Evolutionary conservation across 148 eudicot genomes (phyloP), one percentile per base, ranked within the genome.

Genomic region (Silene latifolia): DNA sequence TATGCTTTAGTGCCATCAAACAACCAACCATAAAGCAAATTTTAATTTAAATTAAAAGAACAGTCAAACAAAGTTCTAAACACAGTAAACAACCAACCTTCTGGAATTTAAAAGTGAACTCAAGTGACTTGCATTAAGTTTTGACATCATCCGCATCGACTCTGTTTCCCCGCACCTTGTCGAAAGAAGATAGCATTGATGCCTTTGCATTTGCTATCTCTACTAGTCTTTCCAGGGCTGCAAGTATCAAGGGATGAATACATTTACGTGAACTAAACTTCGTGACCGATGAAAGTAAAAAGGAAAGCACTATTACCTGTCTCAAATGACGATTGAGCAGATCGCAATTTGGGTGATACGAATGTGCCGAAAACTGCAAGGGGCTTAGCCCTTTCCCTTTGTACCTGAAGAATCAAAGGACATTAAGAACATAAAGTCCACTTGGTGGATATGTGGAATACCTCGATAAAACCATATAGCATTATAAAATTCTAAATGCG

Each of bases 291-390:
- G 13, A 67, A 44, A 54, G 42, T n/a, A 14, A 61, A 39, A 74
- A 21, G 27, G 42, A 67, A 23, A 64, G 5, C 47, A 23, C 0
- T 60, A 62, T 64, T 83, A 94, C 98, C 96, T 72, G 88, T 87
- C 85, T 95, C 98, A 78, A 95, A 95, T 48, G 97, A 88, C 79
- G 83, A 83, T 78, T 92, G 98, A 71, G 97, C 76, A 79, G 83
- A 82, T 65, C 96, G 88, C 76, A 95, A 87, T 86, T 92, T 95
- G 29, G 98, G 98, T 69, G 96, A 90, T 67, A 88, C 89, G 79
- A 92, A 74, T 46, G 86, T 76, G 71, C 98, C 97, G 81, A 92
- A 95, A 85, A 89, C 85, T 47, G 98, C 92, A 63, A 95, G 88
- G 29, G 91, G 83, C 80, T 88, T 95, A 9, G 78, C 70, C 76